phyloP scores from a whole-genome alignment of 179 eudicot genomes.

The Dionaea muscipula region DNA sequence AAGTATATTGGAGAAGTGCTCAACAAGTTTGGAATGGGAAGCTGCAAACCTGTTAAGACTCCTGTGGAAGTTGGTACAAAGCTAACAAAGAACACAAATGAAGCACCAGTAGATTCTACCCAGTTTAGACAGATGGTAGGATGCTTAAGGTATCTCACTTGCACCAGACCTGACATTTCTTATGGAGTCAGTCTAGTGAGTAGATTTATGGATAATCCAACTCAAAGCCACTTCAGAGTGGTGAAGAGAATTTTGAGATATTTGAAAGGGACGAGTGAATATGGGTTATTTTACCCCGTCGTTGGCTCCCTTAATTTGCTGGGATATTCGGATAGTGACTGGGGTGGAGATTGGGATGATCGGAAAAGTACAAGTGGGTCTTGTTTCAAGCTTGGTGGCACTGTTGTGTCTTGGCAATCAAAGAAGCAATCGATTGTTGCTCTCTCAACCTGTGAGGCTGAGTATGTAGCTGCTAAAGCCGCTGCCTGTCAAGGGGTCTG shows the following conservation, averaged over 20 bases:
- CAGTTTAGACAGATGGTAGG: neutral
- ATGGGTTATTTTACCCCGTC: neutral
- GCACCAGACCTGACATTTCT: neutral
- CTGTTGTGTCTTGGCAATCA: neutral
- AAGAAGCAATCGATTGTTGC: constrained; percentile 11
- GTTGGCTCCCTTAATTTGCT: neutral
- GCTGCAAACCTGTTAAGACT: neutral
- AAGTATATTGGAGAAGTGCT: neutral
- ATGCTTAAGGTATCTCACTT: neutral
- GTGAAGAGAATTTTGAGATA: neutral
- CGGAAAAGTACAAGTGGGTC: constrained; percentile 7
- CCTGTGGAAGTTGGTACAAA: neutral
- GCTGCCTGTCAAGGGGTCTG: constrained; percentile 1
- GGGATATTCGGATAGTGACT: constrained; percentile 9
- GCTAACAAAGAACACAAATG: neutral
- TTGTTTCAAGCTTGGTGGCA: neutral
- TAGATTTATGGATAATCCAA: neutral
- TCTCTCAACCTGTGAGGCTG: constrained; percentile 3
- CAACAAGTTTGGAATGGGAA: neutral
- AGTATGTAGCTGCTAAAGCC: neutral
- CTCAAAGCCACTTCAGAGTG: neutral
- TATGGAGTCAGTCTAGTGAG: constrained; percentile 3
- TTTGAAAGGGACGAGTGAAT: neutral
- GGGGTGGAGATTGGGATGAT: constrained; percentile 6
- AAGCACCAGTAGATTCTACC: neutral